Conservation (phyloP, 257 asterid genomes). For the Penstemon davidsonii region DNA sequence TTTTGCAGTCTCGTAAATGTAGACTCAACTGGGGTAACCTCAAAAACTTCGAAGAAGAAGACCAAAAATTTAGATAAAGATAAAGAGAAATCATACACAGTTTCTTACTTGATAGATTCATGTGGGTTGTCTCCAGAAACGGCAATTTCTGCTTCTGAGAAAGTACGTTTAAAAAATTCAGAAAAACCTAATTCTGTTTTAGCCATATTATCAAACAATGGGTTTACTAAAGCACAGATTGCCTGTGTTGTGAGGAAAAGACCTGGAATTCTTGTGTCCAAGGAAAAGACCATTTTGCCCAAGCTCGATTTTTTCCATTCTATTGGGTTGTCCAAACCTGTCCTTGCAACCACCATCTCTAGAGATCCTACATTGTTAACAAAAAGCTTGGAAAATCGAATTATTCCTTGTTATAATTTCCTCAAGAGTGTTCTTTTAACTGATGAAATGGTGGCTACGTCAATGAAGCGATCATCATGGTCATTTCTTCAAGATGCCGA, state of each 20-base stretch:
- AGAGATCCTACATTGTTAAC: not conserved
- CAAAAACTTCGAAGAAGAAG: not conserved
- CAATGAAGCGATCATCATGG: not conserved
- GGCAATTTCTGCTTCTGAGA: conserved; percentile 27
- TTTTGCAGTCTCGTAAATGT: not conserved
- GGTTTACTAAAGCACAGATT: conserved; percentile 25
- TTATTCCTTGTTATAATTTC: conserved; percentile 10
- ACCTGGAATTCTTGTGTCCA: conserved; percentile 21
- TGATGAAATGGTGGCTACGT: not conserved
- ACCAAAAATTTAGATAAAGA: not conserved
- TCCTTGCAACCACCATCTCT: not conserved
- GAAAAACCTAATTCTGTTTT: conserved; percentile 29
- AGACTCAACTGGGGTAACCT: not conserved
- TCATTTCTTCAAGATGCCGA: not conserved
- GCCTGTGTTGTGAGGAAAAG: conserved; percentile 9
- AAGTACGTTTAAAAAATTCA: conserved; percentile 3
- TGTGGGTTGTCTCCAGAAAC: conserved; percentile 31
- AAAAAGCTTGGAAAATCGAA: conserved; percentile 19
- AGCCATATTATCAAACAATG: conserved; percentile 18
- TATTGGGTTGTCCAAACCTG: not conserved
- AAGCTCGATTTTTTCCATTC: conserved; percentile 26
- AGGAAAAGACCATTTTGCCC: conserved; percentile 29
- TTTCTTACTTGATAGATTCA: conserved; percentile 30
- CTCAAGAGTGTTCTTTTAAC: conserved; percentile 14
- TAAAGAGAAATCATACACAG: conserved; percentile 9